Evolutionary conservation across 2,329 filamentous ascomycete species (phyloP).

Genomic region (Beauveria asiatica): DNA sequence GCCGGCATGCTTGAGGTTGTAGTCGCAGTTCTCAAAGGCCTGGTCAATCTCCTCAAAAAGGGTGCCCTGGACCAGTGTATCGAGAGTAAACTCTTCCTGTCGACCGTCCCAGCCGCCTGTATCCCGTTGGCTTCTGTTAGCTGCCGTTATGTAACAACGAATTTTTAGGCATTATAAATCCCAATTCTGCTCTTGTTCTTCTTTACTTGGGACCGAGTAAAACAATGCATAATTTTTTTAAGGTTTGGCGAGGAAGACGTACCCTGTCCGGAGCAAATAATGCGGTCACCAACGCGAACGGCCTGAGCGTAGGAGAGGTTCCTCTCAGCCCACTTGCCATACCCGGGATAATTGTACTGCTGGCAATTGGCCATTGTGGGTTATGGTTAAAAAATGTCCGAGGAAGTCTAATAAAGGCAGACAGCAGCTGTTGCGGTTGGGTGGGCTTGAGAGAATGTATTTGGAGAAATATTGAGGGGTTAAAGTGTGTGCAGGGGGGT

Average conservation of each 20-base stretch:
- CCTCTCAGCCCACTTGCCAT: conserved; percentile 22
- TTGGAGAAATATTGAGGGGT: not conserved
- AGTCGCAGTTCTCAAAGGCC: conserved; percentile 50
- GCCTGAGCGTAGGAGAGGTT: conserved; percentile 36
- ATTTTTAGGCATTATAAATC: not conserved
- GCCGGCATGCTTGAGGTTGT: conserved; percentile 40
- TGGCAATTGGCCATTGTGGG: not conserved
- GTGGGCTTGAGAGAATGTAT: not conserved
- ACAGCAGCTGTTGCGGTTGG: not conserved
- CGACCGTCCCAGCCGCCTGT: not conserved
- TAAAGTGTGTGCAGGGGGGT: not conserved
- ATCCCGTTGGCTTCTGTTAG: not conserved
- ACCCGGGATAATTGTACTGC: conserved; percentile 20
- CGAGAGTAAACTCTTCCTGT: not conserved
- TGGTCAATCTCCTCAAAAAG: conserved; percentile 38
- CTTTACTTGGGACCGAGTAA: too few relatives aligned
- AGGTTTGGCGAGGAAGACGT: not conserved
- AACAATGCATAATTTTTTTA: not conserved
- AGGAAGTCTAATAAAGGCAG: not conserved
- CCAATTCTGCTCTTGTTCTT: too few relatives aligned
- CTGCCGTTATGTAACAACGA: not conserved
- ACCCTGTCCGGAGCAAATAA: conserved; percentile 41
- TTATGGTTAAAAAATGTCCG: not conserved
- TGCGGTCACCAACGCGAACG: conserved; percentile 38
- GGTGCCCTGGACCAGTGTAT: not conserved